phyloP scores from a whole-genome alignment of 1,139 yeast genomes.

The Candida labiduridarum region DNA sequence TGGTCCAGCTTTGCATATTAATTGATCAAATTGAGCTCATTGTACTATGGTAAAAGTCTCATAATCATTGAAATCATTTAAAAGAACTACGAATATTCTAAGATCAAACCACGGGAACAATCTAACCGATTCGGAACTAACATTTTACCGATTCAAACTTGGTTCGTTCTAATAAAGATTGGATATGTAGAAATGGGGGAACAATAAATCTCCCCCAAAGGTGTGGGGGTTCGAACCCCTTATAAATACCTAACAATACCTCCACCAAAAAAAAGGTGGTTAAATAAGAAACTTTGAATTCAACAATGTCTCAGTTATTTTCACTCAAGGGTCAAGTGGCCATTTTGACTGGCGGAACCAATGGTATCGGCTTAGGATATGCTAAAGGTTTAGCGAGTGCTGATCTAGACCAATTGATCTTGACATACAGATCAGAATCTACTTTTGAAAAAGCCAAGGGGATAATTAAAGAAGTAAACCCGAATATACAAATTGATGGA shows the following conservation, averaged over 20 bases:
- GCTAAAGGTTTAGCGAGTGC: constrained; percentile 40
- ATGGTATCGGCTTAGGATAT: constrained; percentile 39
- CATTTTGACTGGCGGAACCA: constrained; percentile 37
- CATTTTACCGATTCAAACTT: not conserved
- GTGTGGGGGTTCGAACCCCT: not conserved
- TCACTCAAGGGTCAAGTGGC: constrained; percentile 38
- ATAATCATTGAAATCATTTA: too few species aligned
- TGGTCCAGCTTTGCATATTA: too few species aligned
- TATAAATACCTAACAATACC: not conserved
- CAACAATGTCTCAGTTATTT: constrained; percentile 20
- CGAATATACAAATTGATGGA: constrained; percentile 22
- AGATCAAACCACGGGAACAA: too few species aligned
- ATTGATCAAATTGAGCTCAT: too few species aligned
- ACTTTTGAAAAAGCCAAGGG: constrained; percentile 20
- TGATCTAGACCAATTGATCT: constrained; percentile 29
- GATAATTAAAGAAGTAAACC: constrained; percentile 21
- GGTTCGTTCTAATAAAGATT: not conserved
- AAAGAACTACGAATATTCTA: too few species aligned
- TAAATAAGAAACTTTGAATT: not conserved
- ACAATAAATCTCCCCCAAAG: not conserved
- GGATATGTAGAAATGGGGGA: not conserved
- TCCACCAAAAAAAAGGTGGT: not conserved
- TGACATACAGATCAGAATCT: constrained; percentile 25
- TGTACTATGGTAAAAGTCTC: too few species aligned
- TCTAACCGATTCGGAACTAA: not conserved